These are phyloP conservation scores for Arbutus unedo DNA, from an alignment of 148 eudicot species.

Conservation along the genomic window DNA sequence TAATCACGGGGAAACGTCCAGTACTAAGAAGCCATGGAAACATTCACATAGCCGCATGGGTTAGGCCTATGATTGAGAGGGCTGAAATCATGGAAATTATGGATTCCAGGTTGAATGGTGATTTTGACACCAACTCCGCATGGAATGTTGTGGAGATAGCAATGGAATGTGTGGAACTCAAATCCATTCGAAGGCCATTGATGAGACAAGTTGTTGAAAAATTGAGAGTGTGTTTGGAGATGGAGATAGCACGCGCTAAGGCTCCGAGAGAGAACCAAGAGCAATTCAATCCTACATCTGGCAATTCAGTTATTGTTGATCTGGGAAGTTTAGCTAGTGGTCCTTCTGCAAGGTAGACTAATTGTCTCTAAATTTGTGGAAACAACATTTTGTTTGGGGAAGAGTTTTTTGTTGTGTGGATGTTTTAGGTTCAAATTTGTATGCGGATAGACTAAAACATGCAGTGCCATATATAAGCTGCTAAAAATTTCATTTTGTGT, in stretches of 20 bases:
- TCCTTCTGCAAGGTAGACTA: no score
- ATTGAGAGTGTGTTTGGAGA: not conserved
- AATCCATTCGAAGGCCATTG: not conserved
- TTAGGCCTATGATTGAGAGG: not conserved
- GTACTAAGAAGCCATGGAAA: not conserved
- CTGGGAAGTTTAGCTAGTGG: no score
- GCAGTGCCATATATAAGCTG: no score
- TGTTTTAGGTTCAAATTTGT: no score
- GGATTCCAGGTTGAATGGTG: not conserved
- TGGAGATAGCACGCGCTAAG: not conserved
- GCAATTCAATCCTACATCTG: no score
- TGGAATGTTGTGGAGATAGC: conserved; percentile 8
- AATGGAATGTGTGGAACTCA: not conserved
- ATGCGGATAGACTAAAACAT: no score
- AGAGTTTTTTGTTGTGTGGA: no score
- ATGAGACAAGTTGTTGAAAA: not conserved
- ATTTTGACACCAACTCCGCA: not conserved
- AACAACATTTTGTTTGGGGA: no score
- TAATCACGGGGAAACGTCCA: conserved; percentile 2
- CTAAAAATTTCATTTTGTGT: no score
- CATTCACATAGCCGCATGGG: not conserved
- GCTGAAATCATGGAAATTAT: not conserved
- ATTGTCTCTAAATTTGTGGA: no score
- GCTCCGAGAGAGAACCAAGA: no score
- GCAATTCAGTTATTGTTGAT: no score